A percentile compares a stretch with the other conserved stretches of the same genome.
Evolutionary conservation across 306 rosid genomes (phyloP).

Genomic region (Arachis hypogaea): DNA sequence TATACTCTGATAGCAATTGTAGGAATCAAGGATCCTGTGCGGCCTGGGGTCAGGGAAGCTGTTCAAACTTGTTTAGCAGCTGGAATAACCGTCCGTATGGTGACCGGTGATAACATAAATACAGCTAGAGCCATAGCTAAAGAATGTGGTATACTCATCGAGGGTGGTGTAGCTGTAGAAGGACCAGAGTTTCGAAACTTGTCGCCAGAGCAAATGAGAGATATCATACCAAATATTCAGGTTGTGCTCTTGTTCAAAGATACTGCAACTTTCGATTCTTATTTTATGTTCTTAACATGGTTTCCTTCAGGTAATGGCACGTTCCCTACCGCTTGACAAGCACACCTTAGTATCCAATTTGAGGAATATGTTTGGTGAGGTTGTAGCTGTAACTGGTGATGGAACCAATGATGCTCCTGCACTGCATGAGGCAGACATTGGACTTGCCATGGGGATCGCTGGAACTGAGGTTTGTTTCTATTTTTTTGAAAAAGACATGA

Average conservation of each 20-base stretch:
- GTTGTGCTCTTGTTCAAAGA: slow-evolving; percentile 44
- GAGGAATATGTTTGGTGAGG: slow-evolving; percentile 71
- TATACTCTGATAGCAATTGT: slow-evolving; percentile 78
- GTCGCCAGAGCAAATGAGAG: slow-evolving; percentile 61
- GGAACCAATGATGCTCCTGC: slow-evolving; percentile 98
- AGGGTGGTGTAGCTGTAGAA: slow-evolving; percentile 75
- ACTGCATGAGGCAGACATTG: slow-evolving; percentile 89
- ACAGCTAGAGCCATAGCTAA: slow-evolving; percentile 89
- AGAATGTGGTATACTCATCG: slow-evolving; percentile 91
- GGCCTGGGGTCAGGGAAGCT: slow-evolving; percentile 85
- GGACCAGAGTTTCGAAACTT: slow-evolving; percentile 68
- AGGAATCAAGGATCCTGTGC: slow-evolving; percentile 95
- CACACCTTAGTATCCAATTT: slow-evolving; percentile 70
- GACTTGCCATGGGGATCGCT: slow-evolving; percentile 97
- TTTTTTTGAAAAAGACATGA: background rate
- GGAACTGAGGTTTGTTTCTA: slow-evolving; percentile 82
- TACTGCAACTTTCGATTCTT: slow-evolving; percentile 26
- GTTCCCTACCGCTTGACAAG: slow-evolving; percentile 84
- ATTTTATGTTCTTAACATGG: slow-evolving; percentile 41
- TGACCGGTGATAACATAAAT: slow-evolving; percentile 89
- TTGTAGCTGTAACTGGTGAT: slow-evolving; percentile 96
- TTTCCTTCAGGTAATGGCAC: slow-evolving; percentile 84
- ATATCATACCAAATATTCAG: slow-evolving; percentile 77
- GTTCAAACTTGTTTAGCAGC: slow-evolving; percentile 81
- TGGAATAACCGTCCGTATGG: slow-evolving; percentile 93